phyloP scores from a whole-genome alignment of 495 filamentous ascomycete species.

The Trichodelitschia bisporula region DNA sequence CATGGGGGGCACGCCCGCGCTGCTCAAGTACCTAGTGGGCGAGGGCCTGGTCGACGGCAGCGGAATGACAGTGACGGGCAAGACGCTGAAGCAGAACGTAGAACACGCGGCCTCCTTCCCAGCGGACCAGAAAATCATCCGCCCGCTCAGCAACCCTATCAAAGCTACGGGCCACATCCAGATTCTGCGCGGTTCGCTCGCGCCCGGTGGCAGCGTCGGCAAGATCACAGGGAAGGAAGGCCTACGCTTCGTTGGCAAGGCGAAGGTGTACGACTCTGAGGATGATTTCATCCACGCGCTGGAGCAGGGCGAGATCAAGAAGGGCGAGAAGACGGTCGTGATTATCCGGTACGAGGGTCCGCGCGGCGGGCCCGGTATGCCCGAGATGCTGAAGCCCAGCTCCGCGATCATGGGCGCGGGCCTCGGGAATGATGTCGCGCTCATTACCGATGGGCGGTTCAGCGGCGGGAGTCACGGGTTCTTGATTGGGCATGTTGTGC shows the following conservation, averaged over 20 bases:
- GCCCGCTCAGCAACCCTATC: slow-evolving; percentile 74
- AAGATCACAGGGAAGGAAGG: slow-evolving; percentile 99
- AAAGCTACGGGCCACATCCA: slow-evolving; percentile 90
- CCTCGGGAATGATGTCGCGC: slow-evolving; percentile 56
- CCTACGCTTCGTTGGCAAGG: slow-evolving; percentile 62
- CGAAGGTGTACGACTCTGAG: slow-evolving; percentile 55
- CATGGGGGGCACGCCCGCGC: slow-evolving; percentile 75
- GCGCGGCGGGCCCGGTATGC: slow-evolving; percentile 63
- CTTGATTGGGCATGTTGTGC: slow-evolving; percentile 52
- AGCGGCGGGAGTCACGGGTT: slow-evolving; percentile 58
- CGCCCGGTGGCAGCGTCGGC: slow-evolving; percentile 77
- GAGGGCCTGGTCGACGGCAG: slow-evolving; percentile 74
- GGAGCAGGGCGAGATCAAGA: slow-evolving; percentile 46
- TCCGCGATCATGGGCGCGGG: slow-evolving; percentile 72
- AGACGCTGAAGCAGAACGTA: slow-evolving; percentile 81
- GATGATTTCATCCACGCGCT: slow-evolving; percentile 21
- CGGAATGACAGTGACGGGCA: slow-evolving; percentile 81
- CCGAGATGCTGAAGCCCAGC: slow-evolving; percentile 68
- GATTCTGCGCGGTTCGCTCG: slow-evolving; percentile 76
- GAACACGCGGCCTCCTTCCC: slow-evolving; percentile 57
- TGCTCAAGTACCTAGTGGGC: slow-evolving; percentile 77
- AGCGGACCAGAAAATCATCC: slow-evolving; percentile 69
- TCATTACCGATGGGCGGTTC: slow-evolving; percentile 60
- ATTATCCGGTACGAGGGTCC: slow-evolving; percentile 90
- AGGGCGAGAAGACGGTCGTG: slow-evolving; percentile 87